Conservation (phyloP, 192 early-diverging fungal genomes). For the Coemansia interrupta region DNA sequence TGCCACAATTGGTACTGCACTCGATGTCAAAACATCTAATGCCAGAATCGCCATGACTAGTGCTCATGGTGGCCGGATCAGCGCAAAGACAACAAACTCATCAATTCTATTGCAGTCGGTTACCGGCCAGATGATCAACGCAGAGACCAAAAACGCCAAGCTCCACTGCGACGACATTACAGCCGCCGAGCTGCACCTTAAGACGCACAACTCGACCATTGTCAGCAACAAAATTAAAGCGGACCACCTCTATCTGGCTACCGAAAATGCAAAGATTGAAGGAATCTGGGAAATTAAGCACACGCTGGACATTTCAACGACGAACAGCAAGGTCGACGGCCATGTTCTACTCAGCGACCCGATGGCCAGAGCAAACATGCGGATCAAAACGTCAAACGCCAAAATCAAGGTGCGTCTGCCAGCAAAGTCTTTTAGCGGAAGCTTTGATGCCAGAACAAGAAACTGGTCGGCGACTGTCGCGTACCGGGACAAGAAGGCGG, state of each 20-base stretch:
- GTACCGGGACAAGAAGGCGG: not conserved
- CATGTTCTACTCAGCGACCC: conserved; percentile 10
- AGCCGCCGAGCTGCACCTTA: conserved; percentile 8
- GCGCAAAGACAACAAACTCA: conserved; percentile 10
- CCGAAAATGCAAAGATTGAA: conserved; percentile 18
- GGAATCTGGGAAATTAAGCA: conserved; percentile 19
- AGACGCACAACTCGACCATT: conserved; percentile 18
- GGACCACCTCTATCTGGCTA: conserved; percentile 10
- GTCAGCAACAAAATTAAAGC: conserved; percentile 2
- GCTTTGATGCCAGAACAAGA: conserved; percentile 18
- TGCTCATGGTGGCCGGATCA: not conserved
- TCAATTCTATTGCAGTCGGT: conserved; percentile 8
- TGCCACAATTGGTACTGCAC: not conserved
- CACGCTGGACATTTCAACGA: conserved; percentile 17
- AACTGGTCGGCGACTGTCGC: conserved; percentile 11
- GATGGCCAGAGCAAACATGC: not conserved
- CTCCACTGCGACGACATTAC: conserved; percentile 10
- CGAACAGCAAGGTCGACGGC: conserved; percentile 18
- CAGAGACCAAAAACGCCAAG: conserved; percentile 13
- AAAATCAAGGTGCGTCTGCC: conserved; percentile 18
- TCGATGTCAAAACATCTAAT: conserved; percentile 13
- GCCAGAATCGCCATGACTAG: conserved; percentile 15
- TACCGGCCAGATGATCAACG: not conserved
- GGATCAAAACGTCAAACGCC: conserved; percentile 17
- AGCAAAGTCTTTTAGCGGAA: conserved; percentile 16